Base-by-base conservation (phyloP, 2,329 filamentous ascomycete species). In the Colletotrichum liriopes region DNA sequence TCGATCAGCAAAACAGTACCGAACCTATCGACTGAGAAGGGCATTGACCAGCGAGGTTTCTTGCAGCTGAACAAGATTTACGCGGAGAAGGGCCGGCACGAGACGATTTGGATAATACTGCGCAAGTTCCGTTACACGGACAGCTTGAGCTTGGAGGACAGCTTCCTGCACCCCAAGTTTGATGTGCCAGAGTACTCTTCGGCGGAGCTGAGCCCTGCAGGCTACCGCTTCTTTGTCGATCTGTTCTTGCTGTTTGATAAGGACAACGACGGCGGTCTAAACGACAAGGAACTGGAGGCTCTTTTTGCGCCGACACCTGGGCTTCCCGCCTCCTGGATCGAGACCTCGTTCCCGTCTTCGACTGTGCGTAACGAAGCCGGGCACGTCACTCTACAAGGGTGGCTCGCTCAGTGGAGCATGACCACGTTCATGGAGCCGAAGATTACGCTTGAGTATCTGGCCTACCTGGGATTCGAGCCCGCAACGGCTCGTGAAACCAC, bases 321-420 rank as follows among this genome's bases (percentile, higher is more conserved):
- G 0, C 84, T 98, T 18, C 96, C 96, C 0, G 84, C 89, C 3
- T 96, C 94, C 0, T 99, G 96, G 96, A 86, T 91, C 0, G 95
- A 98, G 74, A 93, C 93, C 1, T 93, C 91, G 0, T 99, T 99
- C 78, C 96, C 96, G 1, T 95, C 93, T 0, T 97, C 94, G 32
- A 98, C 96, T 0, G 96, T 98, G 23, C 92, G 94, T 52, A 98
- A 98, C 79, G 96, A 99, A 82, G 94, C 94, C 11, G 96, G 96
- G 0, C 91, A 98, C 80, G 95, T 99, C 73, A 99, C 96, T 1
- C 86, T 99, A 5, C 96, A 99, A 81, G 96, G 96, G 2, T 99
- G 96, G 96, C 89, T 99, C 47, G 96, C 96, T 5, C 96, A 99
- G 78, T 99, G 96, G 96, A 98, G 95, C 80, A 99, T 99, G 96